Base-by-base conservation (phyloP, 2,329 filamentous ascomycete genomes). In the Cercospora berteroae region DNA sequence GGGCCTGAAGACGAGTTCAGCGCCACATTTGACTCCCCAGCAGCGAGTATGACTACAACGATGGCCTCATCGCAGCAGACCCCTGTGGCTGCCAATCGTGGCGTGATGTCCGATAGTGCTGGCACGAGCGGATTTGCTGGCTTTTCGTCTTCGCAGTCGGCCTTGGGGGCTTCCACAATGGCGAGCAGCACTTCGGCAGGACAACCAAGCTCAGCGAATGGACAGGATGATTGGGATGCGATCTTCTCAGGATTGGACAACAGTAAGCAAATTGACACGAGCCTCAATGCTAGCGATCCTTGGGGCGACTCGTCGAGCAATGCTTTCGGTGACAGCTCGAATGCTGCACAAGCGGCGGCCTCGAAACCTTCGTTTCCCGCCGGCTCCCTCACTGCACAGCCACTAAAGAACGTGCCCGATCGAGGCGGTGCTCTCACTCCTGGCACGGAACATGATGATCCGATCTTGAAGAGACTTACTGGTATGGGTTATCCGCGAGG, bases 401-500 rank as follows among this genome's bases (percentile, higher is more conserved):
- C 61, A 16, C 56, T 56, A 33, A 59, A 33, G 36, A 60, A 20
- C 33, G 52, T 68, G 18, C 65, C 66, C 16, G 61, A 70, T 27
- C 57, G 69, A 63, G 91, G 90, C 5, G 86, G 92, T 73, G 90
- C 91, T 5, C 81, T 94, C 60, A 90, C 88, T 55, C 86, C 88
- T 62, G 88, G 89, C 20, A 90, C 90, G 3, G 90, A 90, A 75
- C 92, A 96, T 75, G 94, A 98, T 76, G 94, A 98, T 77, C 91
- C 93, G 8, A 94, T 96, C 65, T 81, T 98, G 72, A 96, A 96
- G 83, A 89, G 93, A 73, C 79, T 98, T 76, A 96, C 92, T 1
- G 86, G 87, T 9, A 97, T 98, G 93, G 94, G 94, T 0, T 98
- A 96, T 77, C 81, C 88, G 4, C 85, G 94, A 31, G 82, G 84